A percentile compares a stretch with the other conserved stretches of the same genome.
Conservation (phyloP, 2,329 filamentous ascomycete species). For the Pseudogymnoascus sp. region DNA sequence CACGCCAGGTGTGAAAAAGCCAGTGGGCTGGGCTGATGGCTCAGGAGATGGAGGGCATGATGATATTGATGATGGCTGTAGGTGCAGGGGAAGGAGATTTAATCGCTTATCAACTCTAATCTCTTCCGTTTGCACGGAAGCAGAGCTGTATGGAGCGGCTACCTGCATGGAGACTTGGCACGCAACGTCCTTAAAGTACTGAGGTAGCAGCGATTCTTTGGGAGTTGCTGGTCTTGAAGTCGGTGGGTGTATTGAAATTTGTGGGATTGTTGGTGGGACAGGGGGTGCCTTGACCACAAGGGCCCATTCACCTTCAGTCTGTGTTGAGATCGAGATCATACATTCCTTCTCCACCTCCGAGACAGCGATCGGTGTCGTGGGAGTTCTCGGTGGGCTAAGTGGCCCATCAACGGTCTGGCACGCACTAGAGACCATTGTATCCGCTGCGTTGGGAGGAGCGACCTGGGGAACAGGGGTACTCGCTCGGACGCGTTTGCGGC, state of each 20-base stretch:
- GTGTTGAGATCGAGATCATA: constrained; percentile 53
- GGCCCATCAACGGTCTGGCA: constrained; percentile 58
- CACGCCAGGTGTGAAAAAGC: neutral
- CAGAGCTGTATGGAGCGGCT: constrained; percentile 33
- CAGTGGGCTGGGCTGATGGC: constrained; percentile 21
- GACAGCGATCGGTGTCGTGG: constrained; percentile 44
- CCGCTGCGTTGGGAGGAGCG: constrained; percentile 37
- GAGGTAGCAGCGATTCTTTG: constrained; percentile 65
- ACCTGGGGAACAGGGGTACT: constrained; percentile 41
- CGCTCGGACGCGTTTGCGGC: constrained; percentile 59
- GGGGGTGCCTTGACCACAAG: constrained; percentile 26
- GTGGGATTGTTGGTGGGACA: constrained; percentile 58
- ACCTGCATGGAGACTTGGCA: constrained; percentile 64
- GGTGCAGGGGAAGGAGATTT: constrained; percentile 65
- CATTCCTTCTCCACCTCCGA: constrained; percentile 25
- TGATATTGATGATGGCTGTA: constrained; percentile 70
- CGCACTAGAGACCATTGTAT: constrained; percentile 55
- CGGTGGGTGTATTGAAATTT: constrained; percentile 87
- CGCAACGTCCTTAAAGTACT: constrained; percentile 72
- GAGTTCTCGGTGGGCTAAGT: constrained; percentile 58
- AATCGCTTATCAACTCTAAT: constrained; percentile 77
- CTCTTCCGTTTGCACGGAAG: constrained; percentile 75
- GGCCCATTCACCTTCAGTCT: constrained; percentile 42
- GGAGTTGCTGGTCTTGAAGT: constrained; percentile 76
- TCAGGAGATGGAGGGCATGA: constrained; percentile 53